phyloP scores from a whole-genome alignment of 805 yeast genomes.

The Teunomyces gatunensis region DNA sequence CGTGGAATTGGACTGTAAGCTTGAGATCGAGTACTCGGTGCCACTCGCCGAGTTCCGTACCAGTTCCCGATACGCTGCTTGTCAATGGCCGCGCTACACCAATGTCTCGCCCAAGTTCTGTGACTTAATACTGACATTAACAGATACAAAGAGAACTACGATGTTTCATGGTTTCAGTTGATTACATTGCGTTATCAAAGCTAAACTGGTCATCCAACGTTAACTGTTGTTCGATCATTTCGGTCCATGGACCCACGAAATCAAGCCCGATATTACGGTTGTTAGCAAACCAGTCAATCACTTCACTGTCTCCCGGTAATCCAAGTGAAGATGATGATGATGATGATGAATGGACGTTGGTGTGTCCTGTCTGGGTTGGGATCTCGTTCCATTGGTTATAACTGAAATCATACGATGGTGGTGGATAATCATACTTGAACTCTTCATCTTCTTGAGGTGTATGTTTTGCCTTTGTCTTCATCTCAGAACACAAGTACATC shows the following conservation, averaged over 20 bases:
- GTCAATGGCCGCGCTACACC: conserved; percentile 2
- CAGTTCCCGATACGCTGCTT: conserved; percentile 5
- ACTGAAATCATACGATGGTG: neutral
- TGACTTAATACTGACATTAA: too few relatives aligned
- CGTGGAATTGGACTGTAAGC: neutral
- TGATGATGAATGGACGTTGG: neutral
- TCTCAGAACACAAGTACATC: conserved; percentile 72
- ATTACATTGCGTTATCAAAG: conserved; percentile 20
- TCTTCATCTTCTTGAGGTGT: conserved; percentile 7
- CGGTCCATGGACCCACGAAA: conserved; percentile 73
- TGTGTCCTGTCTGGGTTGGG: too few relatives aligned
- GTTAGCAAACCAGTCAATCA: conserved; percentile 44
- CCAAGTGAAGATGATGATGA: conserved; percentile 11
- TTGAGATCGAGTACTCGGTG: conserved; percentile 3
- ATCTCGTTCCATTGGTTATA: neutral
- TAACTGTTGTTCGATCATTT: conserved; percentile 69
- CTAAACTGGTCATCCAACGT: conserved; percentile 31
- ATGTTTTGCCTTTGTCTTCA: conserved; percentile 48
- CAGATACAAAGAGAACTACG: too few relatives aligned
- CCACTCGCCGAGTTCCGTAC: conserved; percentile 7
- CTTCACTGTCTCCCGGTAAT: conserved; percentile 37
- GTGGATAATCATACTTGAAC: neutral
- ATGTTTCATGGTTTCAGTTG: too few relatives aligned
- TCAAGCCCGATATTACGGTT: conserved; percentile 41
- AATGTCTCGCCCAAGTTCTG: neutral